Conservation (phyloP, 495 filamentous ascomycete genomes). For the Lophiotrema nucula region DNA sequence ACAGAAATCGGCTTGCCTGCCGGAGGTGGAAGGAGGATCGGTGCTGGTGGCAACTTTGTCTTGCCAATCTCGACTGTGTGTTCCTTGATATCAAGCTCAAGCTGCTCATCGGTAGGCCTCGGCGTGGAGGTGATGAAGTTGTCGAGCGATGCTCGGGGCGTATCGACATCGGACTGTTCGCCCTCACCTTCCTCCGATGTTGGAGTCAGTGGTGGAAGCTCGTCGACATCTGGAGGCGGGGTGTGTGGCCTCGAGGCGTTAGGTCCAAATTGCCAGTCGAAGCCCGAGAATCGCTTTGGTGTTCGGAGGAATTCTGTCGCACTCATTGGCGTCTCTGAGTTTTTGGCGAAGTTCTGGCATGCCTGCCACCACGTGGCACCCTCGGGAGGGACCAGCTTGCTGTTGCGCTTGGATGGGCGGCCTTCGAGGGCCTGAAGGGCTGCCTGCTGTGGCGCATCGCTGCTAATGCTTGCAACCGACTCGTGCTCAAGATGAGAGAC, state of each 20-base stretch:
- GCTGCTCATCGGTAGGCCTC: background rate
- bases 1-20: slow-evolving; percentile 1
- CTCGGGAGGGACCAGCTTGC: slow-evolving; percentile 19
- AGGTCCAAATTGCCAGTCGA: slow-evolving; percentile 13
- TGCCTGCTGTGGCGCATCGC: background rate
- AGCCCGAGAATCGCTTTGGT: slow-evolving; percentile 14
- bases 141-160: background rate
- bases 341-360: slow-evolving; percentile 24
- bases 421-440: slow-evolving; percentile 17
- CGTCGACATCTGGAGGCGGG: slow-evolving; percentile 17
- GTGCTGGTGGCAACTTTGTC: slow-evolving; percentile 10
- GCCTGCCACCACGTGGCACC: slow-evolving; percentile 21
- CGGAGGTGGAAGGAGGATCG: slow-evolving; percentile 8
- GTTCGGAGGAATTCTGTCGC: slow-evolving; percentile 22
- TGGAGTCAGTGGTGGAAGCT: slow-evolving; percentile 23
- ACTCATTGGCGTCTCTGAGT: slow-evolving; percentile 17
- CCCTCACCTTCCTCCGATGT: slow-evolving; percentile 12
- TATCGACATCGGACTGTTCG: slow-evolving; percentile 2
- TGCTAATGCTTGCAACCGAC: slow-evolving; percentile 6
- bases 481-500: slow-evolving; percentile 24
- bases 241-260: background rate
- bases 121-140: background rate
- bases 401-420: slow-evolving; percentile 10
- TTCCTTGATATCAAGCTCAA: slow-evolving; percentile 13
- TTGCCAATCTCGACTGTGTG: slow-evolving; percentile 18